phyloP scores from a whole-genome alignment of 208 protist species.

The Trypanosoma congolense region DNA sequence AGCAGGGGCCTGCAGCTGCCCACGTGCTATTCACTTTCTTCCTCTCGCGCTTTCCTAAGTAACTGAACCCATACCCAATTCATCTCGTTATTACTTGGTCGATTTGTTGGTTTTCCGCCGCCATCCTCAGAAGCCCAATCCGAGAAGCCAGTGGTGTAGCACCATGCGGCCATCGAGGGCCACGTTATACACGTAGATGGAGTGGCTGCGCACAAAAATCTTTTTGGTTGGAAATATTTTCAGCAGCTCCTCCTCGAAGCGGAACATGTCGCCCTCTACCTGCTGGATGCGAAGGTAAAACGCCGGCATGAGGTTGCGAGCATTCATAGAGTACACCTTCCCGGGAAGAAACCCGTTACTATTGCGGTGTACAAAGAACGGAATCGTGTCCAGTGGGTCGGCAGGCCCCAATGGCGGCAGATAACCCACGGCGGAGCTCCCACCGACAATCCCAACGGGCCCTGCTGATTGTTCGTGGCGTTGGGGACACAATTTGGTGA shows the following conservation, averaged over 20 bases:
- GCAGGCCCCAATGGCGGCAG: conserved; percentile 71
- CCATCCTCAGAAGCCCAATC: conserved; percentile 65
- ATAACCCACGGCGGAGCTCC: conserved; percentile 56
- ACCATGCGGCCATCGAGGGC: conserved; percentile 60
- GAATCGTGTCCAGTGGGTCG: conserved; percentile 65
- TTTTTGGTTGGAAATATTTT: conserved; percentile 90
- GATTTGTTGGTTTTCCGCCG: background rate
- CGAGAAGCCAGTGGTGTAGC: conserved; percentile 83
- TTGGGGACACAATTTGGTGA: conserved; percentile 38
- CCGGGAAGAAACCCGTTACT: conserved; percentile 73
- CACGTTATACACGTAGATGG: conserved; percentile 80
- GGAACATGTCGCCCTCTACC: conserved; percentile 75
- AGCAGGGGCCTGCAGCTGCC: no score
- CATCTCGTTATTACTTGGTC: no score
- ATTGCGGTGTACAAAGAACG: conserved; percentile 82
- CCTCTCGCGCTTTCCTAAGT: background rate
- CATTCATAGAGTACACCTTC: conserved; percentile 66
- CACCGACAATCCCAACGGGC: conserved; percentile 44
- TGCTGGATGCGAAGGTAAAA: conserved; percentile 63
- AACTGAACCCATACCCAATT: background rate
- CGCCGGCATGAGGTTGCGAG: conserved; percentile 65
- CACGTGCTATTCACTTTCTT: no score
- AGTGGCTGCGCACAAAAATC: conserved; percentile 70
- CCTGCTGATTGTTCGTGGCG: conserved; percentile 2
- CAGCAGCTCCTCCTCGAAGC: conserved; percentile 86